These are phyloP conservation scores for Mucor circinelloides DNA, from an alignment of 371 early-diverging fungal genomes.

Conservation along the genomic window DNA sequence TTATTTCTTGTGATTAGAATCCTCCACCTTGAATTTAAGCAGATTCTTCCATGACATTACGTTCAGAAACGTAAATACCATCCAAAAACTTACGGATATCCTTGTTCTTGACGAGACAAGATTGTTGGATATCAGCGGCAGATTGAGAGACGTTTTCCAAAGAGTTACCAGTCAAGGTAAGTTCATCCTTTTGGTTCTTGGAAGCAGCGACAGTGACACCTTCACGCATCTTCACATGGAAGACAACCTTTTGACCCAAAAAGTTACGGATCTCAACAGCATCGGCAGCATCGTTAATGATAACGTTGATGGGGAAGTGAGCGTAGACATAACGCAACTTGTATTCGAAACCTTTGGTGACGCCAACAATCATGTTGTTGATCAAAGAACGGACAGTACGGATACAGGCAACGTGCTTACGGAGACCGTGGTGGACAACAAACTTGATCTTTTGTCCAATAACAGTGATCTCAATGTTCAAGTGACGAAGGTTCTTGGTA, in stretches of 20 bases:
- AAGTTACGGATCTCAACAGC: slow-evolving; percentile 99
- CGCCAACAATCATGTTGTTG: slow-evolving; percentile 98
- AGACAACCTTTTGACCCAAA: slow-evolving; percentile 97
- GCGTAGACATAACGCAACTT: slow-evolving; percentile 99
- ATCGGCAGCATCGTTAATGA: slow-evolving; percentile 83
- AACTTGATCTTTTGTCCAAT: slow-evolving; percentile 65
- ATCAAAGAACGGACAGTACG: slow-evolving; percentile 98
- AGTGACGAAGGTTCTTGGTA: slow-evolving; percentile 92
- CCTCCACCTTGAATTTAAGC: slow-evolving; percentile 15
- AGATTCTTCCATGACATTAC: slow-evolving; percentile 44
- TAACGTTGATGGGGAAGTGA: slow-evolving; percentile 99
- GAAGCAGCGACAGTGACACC: slow-evolving; percentile 91
- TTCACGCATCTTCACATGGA: slow-evolving; percentile 88
- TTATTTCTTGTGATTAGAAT: slow-evolving; percentile 29
- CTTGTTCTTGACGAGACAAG: slow-evolving; percentile 82
- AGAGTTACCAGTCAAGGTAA: slow-evolving; percentile 95
- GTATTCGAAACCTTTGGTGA: slow-evolving; percentile 99
- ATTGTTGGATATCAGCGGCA: slow-evolving; percentile 83
- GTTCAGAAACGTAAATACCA: slow-evolving; percentile 98
- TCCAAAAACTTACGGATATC: slow-evolving; percentile 99
- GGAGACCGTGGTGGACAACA: slow-evolving; percentile 96
- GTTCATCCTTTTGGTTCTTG: slow-evolving; percentile 94
- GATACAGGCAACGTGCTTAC: slow-evolving; percentile 98
- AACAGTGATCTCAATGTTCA: slow-evolving; percentile 87
- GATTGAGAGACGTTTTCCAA: slow-evolving; percentile 98